Conservation (phyloP, 2,329 filamentous ascomycete species). For the Aspergillus phoenicis region DNA sequence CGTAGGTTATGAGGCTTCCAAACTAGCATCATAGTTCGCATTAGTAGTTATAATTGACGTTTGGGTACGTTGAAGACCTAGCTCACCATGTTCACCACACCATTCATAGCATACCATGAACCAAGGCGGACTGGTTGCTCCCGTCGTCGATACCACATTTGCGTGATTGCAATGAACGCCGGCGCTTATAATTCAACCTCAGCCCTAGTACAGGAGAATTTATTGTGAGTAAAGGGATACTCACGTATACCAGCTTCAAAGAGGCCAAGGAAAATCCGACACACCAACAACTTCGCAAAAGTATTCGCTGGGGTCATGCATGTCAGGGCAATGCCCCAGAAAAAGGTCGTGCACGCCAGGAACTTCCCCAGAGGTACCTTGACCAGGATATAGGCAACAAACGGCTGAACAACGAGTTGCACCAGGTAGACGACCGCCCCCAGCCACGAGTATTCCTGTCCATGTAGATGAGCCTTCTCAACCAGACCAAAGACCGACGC, state of each 20-base stretch:
- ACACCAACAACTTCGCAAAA: conserved; percentile 54
- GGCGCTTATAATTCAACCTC: conserved; percentile 42
- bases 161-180: conserved; percentile 55
- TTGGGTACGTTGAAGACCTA: background rate
- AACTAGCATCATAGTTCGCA: conserved; percentile 25
- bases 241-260: conserved; percentile 54
- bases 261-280: conserved; percentile 59
- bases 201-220: background rate
- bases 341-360: conserved; percentile 54
- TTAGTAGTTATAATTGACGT: background rate
- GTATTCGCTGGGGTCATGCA: conserved; percentile 56
- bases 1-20: conserved; percentile 59
- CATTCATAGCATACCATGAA: conserved; percentile 60
- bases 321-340: conserved; percentile 56
- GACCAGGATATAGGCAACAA: conserved; percentile 58
- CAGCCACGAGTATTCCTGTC: conserved; percentile 58
- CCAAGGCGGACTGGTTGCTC: conserved; percentile 56
- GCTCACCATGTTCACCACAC: conserved; percentile 55
- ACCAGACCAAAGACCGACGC: conserved; percentile 66
- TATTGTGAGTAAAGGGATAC: conserved; percentile 4
- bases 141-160: conserved; percentile 58
- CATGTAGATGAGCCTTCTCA: conserved; percentile 59
- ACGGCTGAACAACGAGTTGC: conserved; percentile 57
- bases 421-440: conserved; percentile 58
- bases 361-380: conserved; percentile 65